A percentile compares a stretch with the other conserved stretches of the same genome.
phyloP scores from a whole-genome alignment of 495 filamentous ascomycete species.

The Xylaria intraflava region DNA sequence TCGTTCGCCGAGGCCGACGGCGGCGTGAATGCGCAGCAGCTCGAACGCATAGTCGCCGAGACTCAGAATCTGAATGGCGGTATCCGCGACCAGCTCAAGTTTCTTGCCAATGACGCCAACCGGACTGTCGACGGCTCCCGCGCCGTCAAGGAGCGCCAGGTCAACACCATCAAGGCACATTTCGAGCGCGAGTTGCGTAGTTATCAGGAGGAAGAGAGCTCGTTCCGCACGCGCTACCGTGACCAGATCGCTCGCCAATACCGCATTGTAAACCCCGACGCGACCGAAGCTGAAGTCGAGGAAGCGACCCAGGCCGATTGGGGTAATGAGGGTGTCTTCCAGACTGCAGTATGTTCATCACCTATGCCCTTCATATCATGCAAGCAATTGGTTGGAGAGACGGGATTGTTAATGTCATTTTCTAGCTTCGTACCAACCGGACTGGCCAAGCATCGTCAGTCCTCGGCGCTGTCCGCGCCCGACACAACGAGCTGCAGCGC shows the following conservation, averaged over 20 bases:
- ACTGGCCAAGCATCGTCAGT: slow-evolving; percentile 58
- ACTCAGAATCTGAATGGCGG: slow-evolving; percentile 59
- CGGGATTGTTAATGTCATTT: slow-evolving; percentile 9
- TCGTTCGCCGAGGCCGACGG: slow-evolving; percentile 49
- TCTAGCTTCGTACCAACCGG: slow-evolving; percentile 62
- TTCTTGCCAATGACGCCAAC: slow-evolving; percentile 55
- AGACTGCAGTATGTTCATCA: slow-evolving; percentile 55
- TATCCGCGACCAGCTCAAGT: slow-evolving; percentile 63
- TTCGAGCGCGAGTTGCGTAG: slow-evolving; percentile 58
- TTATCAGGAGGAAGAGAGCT: slow-evolving; percentile 58
- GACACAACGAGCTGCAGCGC: slow-evolving; percentile 66
- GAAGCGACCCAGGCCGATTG: slow-evolving; percentile 61
- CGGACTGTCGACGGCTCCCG: slow-evolving; percentile 48
- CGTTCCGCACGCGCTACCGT: slow-evolving; percentile 57
- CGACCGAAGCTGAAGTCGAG: slow-evolving; percentile 55
- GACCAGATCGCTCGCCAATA: slow-evolving; percentile 70
- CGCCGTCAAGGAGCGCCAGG: slow-evolving; percentile 55
- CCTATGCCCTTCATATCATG: background rate
- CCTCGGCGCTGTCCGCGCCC: slow-evolving; percentile 65
- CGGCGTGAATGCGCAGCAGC: slow-evolving; percentile 33
- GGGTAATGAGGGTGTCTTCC: slow-evolving; percentile 70
- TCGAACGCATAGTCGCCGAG: slow-evolving; percentile 55
- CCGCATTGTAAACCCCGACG: slow-evolving; percentile 67
- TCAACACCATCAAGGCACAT: slow-evolving; percentile 54
- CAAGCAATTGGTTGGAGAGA: background rate